Evolutionary conservation across 139 green algal species (phyloP).

Genomic region (Protoeuglena noctilucae): DNA sequence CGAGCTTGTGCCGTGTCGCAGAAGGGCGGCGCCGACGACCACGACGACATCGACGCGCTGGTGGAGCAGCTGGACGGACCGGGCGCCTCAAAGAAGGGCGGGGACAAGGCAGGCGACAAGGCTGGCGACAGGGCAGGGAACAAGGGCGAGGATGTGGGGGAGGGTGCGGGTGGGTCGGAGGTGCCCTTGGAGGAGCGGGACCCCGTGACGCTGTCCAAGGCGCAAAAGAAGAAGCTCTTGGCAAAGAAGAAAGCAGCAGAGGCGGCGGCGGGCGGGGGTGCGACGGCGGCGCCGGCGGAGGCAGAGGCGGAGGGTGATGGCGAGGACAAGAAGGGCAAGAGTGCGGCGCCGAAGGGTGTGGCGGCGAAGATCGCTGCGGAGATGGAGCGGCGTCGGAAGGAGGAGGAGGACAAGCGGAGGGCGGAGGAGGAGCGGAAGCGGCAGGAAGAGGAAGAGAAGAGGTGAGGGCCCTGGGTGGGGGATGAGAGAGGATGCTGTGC

Average conservation of each 20-base stretch:
- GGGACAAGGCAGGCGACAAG: conserved; percentile 19
- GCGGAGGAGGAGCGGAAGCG: conserved; percentile 36
- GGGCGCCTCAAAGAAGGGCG: conserved; percentile 18
- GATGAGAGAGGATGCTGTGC: conserved; percentile 19
- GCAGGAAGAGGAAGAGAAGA: conserved; percentile 46
- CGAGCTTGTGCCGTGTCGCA: conserved; percentile 20
- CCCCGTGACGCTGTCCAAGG: conserved; percentile 43
- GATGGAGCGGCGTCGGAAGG: conserved; percentile 53
- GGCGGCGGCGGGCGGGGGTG: conserved; percentile 1
- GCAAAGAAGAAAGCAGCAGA: conserved; percentile 44
- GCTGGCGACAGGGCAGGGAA: conserved; percentile 7
- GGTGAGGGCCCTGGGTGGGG: conserved; percentile 1
- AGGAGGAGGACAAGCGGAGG: conserved; percentile 39
- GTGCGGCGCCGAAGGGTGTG: conserved; percentile 1
- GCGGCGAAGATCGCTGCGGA: conserved; percentile 49
- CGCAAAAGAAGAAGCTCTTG: conserved; percentile 70
- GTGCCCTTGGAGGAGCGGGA: no score
- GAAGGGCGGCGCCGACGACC: conserved; percentile 46
- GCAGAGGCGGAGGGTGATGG: conserved; percentile 11
- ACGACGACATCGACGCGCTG: conserved; percentile 23
- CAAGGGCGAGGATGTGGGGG: conserved; percentile 29
- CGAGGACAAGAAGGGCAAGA: conserved; percentile 12
- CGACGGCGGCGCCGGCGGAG: conserved; percentile 6
- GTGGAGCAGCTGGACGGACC: conserved; percentile 33
- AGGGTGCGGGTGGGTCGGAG: conserved; percentile 26